These are phyloP conservation scores for Globisporangium splendens DNA, from an alignment of 352 stramenopile genomes.

Conservation along the genomic window DNA sequence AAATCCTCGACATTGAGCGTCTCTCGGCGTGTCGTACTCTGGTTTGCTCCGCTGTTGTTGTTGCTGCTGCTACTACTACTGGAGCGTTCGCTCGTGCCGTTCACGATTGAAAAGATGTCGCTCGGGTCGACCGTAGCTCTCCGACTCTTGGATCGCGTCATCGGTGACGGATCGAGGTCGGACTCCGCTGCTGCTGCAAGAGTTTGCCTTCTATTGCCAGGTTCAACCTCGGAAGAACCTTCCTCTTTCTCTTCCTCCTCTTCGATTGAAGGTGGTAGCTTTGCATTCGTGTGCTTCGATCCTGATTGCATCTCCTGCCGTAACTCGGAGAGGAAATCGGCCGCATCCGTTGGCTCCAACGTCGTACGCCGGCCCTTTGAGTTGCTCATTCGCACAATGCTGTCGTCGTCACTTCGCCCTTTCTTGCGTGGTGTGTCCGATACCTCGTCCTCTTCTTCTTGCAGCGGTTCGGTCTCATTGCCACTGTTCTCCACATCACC, in stretches of 20 bases:
- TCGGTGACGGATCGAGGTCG: slow-evolving; percentile 14
- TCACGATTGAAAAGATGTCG: slow-evolving; percentile 30
- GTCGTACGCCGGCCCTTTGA: slow-evolving; percentile 32
- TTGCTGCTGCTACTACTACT: neutral
- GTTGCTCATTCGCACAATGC: neutral
- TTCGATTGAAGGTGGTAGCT: neutral
- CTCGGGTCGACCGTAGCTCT: slow-evolving; percentile 51
- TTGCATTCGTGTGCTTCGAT: neutral
- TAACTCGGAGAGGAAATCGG: slow-evolving; percentile 40
- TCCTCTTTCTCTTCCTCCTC: neutral
- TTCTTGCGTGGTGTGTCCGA: neutral
- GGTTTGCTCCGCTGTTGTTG: slow-evolving; percentile 9
- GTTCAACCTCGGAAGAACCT: too few species aligned
- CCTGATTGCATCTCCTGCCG: slow-evolving; percentile 15
- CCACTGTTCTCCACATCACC: slow-evolving; percentile 1
- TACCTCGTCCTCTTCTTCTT: slow-evolving; percentile 20
- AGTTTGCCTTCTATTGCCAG: too few species aligned
- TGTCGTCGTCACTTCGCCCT: neutral
- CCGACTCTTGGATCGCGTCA: slow-evolving; percentile 23
- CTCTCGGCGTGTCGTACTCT: slow-evolving; percentile 29
- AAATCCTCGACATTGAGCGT: slow-evolving; percentile 59
- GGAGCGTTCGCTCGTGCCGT: slow-evolving; percentile 4
- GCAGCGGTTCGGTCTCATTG: slow-evolving; percentile 6
- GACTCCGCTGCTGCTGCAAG: neutral
- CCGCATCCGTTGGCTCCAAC: slow-evolving; percentile 44